phyloP scores from a whole-genome alignment of 192 early-diverging fungal genomes.

The Coemansia sp. region DNA sequence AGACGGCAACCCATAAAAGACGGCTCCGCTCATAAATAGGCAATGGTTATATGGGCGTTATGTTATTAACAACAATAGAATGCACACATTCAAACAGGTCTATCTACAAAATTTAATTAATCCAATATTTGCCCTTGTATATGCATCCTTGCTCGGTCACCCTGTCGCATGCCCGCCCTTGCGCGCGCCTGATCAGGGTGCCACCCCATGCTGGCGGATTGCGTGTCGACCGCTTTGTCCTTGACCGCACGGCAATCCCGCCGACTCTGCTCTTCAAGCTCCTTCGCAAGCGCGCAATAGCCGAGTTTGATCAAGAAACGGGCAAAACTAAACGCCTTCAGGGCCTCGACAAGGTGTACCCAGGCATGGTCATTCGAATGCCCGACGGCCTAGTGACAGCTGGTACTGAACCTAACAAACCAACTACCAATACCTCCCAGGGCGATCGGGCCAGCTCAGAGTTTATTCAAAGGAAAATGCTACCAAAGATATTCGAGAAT shows the following conservation, averaged over 20 bases:
- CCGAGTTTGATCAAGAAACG: background rate
- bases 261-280: slow-evolving; percentile 19
- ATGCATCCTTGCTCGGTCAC: too few relatives aligned
- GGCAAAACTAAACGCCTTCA: slow-evolving; percentile 2
- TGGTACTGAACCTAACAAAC: background rate
- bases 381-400: slow-evolving; percentile 11
- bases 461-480: slow-evolving; percentile 2
- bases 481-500: slow-evolving; percentile 19
- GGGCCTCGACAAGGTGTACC: slow-evolving; percentile 19
- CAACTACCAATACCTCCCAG: background rate
- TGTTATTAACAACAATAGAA: too few relatives aligned
- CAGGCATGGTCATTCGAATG: slow-evolving; percentile 24
- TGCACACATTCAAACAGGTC: too few relatives aligned
- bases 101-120: too few relatives aligned
- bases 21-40: too few relatives aligned
- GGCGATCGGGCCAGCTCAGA: background rate
- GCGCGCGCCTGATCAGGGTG: slow-evolving; percentile 10
- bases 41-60: too few relatives aligned
- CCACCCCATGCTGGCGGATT: slow-evolving; percentile 7
- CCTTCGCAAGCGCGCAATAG: slow-evolving; percentile 21
- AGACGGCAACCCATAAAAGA: too few relatives aligned
- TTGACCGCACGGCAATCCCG: slow-evolving; percentile 2
- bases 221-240: slow-evolving; percentile 22
- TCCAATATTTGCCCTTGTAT: too few relatives aligned
- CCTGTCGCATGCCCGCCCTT: background rate